Evolutionary conservation across 805 yeast genomes (phyloP).

Genomic region (Candida broadrunensis): DNA sequence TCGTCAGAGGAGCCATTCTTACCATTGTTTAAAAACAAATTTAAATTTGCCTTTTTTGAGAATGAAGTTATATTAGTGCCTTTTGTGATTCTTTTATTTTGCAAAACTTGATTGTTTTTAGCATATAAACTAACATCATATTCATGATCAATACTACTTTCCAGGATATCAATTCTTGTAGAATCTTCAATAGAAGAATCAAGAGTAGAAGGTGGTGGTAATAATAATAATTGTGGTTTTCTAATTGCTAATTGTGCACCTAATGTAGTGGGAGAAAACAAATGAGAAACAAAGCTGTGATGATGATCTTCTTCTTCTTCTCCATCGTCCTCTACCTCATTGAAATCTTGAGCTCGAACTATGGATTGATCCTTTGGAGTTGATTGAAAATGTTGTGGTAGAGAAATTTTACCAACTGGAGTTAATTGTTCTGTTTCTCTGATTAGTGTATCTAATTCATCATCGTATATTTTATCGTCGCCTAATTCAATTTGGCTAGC

Average conservation of each 20-base stretch:
- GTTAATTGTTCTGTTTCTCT: slow-evolving; percentile 4
- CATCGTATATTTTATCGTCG: slow-evolving; percentile 6
- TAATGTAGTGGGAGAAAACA: slow-evolving; percentile 36
- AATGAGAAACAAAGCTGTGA: slow-evolving; percentile 11
- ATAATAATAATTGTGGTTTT: slow-evolving; percentile 25
- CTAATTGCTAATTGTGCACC: slow-evolving; percentile 40
- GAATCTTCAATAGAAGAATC: slow-evolving; percentile 3
- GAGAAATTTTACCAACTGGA: neutral
- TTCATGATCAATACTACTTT: slow-evolving; percentile 20
- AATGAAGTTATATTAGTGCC: slow-evolving; percentile 6
- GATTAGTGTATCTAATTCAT: slow-evolving; percentile 16
- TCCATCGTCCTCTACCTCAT: slow-evolving; percentile 2
- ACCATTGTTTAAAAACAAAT: slow-evolving; percentile 10
- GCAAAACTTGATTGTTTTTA: too few species aligned
- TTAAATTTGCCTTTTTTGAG: slow-evolving; percentile 10
- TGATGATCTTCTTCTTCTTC: slow-evolving; percentile 6
- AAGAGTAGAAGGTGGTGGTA: slow-evolving; percentile 19
- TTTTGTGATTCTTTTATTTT: too few species aligned
- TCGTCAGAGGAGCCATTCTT: slow-evolving; percentile 9
- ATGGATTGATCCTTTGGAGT: slow-evolving; percentile 2
- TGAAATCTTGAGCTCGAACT: too few species aligned
- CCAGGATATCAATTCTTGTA: too few species aligned
- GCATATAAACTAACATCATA: slow-evolving; percentile 17
- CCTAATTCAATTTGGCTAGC: neutral
- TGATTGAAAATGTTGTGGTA: slow-evolving; percentile 5